A percentile compares a stretch with the other conserved stretches of the same genome.
phyloP scores from a whole-genome alignment of 768 basidiomycete species.

The Postia placenta region DNA sequence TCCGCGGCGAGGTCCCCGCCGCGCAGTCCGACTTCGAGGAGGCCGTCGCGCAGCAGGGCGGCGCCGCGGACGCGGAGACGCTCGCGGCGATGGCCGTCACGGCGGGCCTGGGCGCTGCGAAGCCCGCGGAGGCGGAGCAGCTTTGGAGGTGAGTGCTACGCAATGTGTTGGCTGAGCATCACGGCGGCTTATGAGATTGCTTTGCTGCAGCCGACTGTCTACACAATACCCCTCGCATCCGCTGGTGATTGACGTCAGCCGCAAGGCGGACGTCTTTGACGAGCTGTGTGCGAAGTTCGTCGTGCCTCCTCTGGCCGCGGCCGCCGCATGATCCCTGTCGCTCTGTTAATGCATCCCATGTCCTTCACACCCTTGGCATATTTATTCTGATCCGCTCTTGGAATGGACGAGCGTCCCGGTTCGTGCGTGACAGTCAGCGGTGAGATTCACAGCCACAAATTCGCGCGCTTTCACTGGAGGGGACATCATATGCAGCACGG shows the following conservation, averaged over 20 bases:
- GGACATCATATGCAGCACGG: too few relatives aligned
- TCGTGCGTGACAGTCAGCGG: too few relatives aligned
- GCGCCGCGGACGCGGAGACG: conserved; percentile 51
- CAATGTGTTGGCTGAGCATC: conserved; percentile 7
- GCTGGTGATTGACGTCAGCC: conserved; percentile 53
- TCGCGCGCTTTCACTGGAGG: too few relatives aligned
- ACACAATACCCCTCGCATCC: conserved; percentile 63
- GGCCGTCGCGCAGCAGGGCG: conserved; percentile 52
- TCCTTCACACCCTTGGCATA: too few relatives aligned
- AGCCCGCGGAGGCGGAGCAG: conserved; percentile 58
- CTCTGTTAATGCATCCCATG: too few relatives aligned
- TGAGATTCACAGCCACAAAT: too few relatives aligned
- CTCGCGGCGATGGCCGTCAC: conserved; percentile 64
- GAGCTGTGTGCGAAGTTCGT: conserved; percentile 48
- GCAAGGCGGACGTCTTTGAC: conserved; percentile 64
- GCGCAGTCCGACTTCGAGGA: conserved; percentile 83
- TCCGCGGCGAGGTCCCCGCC: conserved; percentile 65
- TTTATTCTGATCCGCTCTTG: too few relatives aligned
- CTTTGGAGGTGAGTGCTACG: conserved; percentile 54
- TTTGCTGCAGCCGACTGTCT: conserved; percentile 31
- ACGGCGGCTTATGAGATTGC: conserved; percentile 29
- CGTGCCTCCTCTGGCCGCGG: conserved; percentile 48
- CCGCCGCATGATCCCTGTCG: conserved; percentile 7
- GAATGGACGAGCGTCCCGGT: too few relatives aligned
- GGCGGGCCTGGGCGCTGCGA: conserved; percentile 47